These are phyloP conservation scores for Orychophragmus violaceus DNA, from an alignment of 345 rosid species.

Conservation along the genomic window DNA sequence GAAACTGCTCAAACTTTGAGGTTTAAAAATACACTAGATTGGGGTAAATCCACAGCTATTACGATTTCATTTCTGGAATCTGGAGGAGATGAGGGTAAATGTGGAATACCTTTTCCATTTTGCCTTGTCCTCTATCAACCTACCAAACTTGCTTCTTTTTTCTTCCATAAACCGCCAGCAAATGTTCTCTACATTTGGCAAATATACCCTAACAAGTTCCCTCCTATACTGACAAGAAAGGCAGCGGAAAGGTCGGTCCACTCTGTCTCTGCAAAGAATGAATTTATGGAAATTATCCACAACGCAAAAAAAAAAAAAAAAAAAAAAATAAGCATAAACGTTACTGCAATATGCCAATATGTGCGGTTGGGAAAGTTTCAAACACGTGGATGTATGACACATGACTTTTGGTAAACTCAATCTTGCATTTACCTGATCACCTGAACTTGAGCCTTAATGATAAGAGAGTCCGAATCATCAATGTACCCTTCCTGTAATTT, in stretches of 20 bases:
- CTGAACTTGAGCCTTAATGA: constrained; percentile 93
- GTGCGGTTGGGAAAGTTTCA: neutral
- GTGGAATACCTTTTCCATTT: constrained; percentile 75
- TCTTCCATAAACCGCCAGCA: constrained; percentile 85
- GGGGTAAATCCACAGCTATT: neutral
- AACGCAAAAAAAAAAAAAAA: neutral
- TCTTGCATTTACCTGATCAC: constrained; percentile 63
- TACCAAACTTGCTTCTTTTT: constrained; percentile 62
- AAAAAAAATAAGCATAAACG: neutral
- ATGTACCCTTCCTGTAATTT: constrained; percentile 81
- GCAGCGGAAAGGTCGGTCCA: constrained; percentile 92
- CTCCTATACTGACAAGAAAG: constrained; percentile 76
- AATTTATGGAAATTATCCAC: neutral
- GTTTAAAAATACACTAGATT: neutral
- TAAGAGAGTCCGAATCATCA: constrained; percentile 75
- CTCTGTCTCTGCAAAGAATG: constrained; percentile 60
- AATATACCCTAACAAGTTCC: constrained; percentile 88
- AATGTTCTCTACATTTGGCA: constrained; percentile 81
- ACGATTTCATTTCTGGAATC: neutral
- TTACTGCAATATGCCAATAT: neutral
- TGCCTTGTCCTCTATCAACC: constrained; percentile 69
- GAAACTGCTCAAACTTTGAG: neutral
- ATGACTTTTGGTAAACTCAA: constrained; percentile 13
- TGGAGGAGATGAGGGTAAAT: neutral
- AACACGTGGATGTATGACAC: neutral